Base-by-base conservation (phyloP, 2,329 filamentous ascomycete species). In the Hypomyces rosellus region DNA sequence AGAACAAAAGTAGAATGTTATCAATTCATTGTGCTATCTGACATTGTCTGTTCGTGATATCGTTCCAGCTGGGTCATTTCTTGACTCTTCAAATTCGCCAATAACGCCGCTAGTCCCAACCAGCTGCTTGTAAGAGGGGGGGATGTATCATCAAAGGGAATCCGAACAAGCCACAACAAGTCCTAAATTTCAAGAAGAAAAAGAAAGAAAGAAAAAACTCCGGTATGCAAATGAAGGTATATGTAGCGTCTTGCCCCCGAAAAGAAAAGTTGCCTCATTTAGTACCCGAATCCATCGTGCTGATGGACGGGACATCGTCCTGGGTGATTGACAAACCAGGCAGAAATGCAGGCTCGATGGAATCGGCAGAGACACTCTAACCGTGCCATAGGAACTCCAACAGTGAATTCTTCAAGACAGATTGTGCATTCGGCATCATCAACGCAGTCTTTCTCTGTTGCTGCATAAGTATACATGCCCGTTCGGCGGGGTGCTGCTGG, bases 401-500 rank as follows among this genome's bases (percentile, higher is more conserved):
- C 79, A 52, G 80, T 75, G 54, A 84, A 84, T 61, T 85, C 82
- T 58, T 85, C 82, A 3, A 86, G 69, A 57, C 82, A 86, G 46
- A 86, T 85, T 5, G 80, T 84, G 61, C 82, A 85, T 65, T 86
- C 82, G 3, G 80, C 82, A 51, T 80, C 78, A 55, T 84, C 79
- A n/a, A 83, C 75, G 57, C 81, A 84, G 62, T 86, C 82, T 67
- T 85, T 86, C 59, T 85, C 82, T 9, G 81, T 85, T 2, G 82
- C 82, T 18, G 70, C 56, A 57, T 86, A 86, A 0, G 79, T 77
- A 55, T 85, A 82, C 72, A 85, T 81, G 46, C 80, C 80, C 0
- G 78, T 82, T 49, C 74, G 68, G 16, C 80, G 70, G 38, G 69
- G 68, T 8, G 63, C 64, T 9, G 67, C 60, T 9, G 65, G 65